phyloP scores from a whole-genome alignment of 2,329 filamentous ascomycete genomes.

The Allantophomopsis cytisporea region DNA sequence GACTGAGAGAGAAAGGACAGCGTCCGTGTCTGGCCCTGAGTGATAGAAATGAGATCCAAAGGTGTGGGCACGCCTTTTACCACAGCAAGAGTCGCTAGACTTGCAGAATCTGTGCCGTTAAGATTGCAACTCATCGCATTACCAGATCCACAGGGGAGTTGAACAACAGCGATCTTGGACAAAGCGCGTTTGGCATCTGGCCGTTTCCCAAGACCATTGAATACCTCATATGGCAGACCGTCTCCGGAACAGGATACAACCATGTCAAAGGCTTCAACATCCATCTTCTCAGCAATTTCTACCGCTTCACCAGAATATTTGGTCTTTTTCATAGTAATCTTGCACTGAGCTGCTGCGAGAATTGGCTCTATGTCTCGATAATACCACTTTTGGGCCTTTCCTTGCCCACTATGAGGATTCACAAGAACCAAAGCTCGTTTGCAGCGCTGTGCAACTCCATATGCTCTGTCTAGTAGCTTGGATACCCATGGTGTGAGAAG shows the following conservation, averaged over 20 bases:
- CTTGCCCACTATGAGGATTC: conserved; percentile 84
- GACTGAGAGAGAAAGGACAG: conserved; percentile 87
- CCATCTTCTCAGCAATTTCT: conserved; percentile 60
- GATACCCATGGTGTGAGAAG: conserved; percentile 38
- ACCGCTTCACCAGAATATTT: conserved; percentile 62
- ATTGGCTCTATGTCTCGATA: conserved; percentile 65
- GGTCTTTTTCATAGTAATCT: conserved; percentile 61
- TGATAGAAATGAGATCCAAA: conserved; percentile 77
- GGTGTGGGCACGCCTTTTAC: conserved; percentile 80
- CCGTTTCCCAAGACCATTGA: conserved; percentile 78
- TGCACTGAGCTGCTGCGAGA: conserved; percentile 68
- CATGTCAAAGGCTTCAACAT: conserved; percentile 71
- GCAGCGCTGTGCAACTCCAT: conserved; percentile 50
- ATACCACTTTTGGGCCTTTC: conserved; percentile 61
- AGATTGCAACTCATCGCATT: conserved; percentile 90
- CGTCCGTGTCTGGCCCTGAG: conserved; percentile 60
- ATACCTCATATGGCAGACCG: conserved; percentile 82
- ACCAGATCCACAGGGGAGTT: conserved; percentile 84
- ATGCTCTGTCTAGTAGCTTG: conserved; percentile 54
- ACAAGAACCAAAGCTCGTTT: conserved; percentile 81
- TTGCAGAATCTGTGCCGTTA: conserved; percentile 65
- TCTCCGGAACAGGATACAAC: conserved; percentile 86
- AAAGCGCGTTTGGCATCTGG: conserved; percentile 64
- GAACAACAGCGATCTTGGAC: conserved; percentile 63
- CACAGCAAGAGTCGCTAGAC: conserved; percentile 65